These are phyloP conservation scores for Ogataea pignaliae DNA, from an alignment of 805 yeast genomes.

Conservation along the genomic window DNA sequence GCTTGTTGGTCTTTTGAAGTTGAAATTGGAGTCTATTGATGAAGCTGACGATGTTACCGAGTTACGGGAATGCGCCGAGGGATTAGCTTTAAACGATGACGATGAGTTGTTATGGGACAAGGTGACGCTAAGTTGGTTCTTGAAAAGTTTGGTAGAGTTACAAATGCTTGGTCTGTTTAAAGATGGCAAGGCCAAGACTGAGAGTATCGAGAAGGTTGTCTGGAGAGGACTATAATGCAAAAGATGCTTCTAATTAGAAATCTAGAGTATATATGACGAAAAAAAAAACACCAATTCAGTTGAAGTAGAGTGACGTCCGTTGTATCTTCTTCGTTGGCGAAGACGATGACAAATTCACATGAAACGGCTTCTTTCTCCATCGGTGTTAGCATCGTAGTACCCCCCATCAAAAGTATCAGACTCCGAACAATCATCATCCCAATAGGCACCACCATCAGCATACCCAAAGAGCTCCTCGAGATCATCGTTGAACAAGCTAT, in stretches of 20 bases:
- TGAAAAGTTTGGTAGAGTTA: conserved; percentile 69
- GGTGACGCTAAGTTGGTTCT: conserved; percentile 63
- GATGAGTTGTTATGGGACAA: conserved; percentile 55
- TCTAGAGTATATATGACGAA: not conserved
- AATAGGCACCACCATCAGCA: not conserved
- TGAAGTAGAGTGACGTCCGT: conserved; percentile 20
- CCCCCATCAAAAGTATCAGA: not conserved
- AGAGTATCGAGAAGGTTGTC: conserved; percentile 60
- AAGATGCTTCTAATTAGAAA: not conserved
- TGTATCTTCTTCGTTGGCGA: conserved; percentile 4
- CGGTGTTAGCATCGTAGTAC: not conserved
- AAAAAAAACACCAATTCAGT: conserved; percentile 4
- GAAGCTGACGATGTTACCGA: not conserved
- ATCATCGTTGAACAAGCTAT: conserved; percentile 7
- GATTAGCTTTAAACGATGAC: conserved; percentile 5
- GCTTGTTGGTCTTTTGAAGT: conserved; percentile 13
- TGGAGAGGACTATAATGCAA: conserved; percentile 64
- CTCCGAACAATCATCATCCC: not conserved
- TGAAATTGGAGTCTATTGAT: conserved; percentile 2
- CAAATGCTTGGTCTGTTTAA: conserved; percentile 64
- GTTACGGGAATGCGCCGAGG: not conserved
- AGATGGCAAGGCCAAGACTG: conserved; percentile 56
- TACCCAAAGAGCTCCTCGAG: conserved; percentile 10
- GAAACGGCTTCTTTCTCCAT: not conserved
- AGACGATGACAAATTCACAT: not conserved